phyloP scores from a whole-genome alignment of 2,329 filamentous ascomycete species.

The Claviceps citrina region DNA sequence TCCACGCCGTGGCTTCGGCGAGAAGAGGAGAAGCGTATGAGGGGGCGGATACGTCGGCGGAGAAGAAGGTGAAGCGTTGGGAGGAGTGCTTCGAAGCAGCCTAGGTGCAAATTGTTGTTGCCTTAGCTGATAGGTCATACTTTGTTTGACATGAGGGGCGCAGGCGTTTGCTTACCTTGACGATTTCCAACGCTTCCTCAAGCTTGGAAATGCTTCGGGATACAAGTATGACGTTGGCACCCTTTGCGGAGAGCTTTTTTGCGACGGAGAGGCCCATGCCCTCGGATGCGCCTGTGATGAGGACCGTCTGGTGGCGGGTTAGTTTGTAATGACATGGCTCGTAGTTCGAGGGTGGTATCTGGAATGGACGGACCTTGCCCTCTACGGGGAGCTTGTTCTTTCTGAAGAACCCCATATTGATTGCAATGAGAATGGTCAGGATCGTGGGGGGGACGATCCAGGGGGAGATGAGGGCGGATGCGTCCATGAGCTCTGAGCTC shows the following conservation, averaged over 20 bases:
- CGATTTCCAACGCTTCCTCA: slow-evolving; percentile 47
- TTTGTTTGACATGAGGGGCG: slow-evolving; percentile 1
- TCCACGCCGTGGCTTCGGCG: slow-evolving; percentile 61
- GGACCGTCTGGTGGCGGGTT: slow-evolving; percentile 47
- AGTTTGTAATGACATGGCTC: neutral
- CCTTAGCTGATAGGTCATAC: slow-evolving; percentile 3
- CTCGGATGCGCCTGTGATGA: slow-evolving; percentile 84
- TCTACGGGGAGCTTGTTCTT: slow-evolving; percentile 68
- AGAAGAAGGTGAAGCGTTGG: slow-evolving; percentile 73
- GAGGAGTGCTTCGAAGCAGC: slow-evolving; percentile 47
- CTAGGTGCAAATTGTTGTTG: slow-evolving; percentile 22
- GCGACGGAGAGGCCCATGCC: slow-evolving; percentile 75
- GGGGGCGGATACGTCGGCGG: slow-evolving; percentile 61
- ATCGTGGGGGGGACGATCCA: slow-evolving; percentile 16
- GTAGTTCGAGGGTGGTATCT: neutral
- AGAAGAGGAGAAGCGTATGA: slow-evolving; percentile 57
- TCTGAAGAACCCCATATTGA: slow-evolving; percentile 51
- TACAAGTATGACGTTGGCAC: slow-evolving; percentile 75
- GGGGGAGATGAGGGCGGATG: slow-evolving; percentile 1
- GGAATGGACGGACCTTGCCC: slow-evolving; percentile 47
- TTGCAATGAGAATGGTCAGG: slow-evolving; percentile 19
- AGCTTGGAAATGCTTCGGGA: slow-evolving; percentile 66
- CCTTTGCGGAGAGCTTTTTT: slow-evolving; percentile 60
- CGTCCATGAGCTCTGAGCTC: slow-evolving; percentile 4
- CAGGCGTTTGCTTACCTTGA: slow-evolving; percentile 35